Evolutionary conservation across 331 rosid species (phyloP).

Genomic region (Saraca asoca): DNA sequence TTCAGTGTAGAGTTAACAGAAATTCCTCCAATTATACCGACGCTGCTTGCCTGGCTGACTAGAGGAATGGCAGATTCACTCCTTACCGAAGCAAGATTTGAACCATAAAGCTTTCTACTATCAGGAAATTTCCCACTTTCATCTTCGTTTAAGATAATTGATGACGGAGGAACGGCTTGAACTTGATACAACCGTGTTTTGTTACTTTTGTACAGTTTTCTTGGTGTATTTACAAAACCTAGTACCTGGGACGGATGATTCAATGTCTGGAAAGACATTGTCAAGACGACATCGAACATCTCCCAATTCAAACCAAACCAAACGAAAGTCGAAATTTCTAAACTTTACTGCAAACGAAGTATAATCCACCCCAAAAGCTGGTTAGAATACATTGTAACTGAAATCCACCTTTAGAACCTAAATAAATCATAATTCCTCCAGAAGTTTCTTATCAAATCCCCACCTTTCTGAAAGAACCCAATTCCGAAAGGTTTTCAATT

Average conservation of each 20-base stretch:
- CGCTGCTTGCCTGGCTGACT: slow-evolving; percentile 38
- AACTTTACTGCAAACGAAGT: background rate
- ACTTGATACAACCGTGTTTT: slow-evolving; percentile 46
- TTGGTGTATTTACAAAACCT: slow-evolving; percentile 43
- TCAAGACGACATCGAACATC: slow-evolving; percentile 50
- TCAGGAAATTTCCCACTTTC: slow-evolving; percentile 54
- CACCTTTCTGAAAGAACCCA: slow-evolving; percentile 17
- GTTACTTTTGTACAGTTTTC: slow-evolving; percentile 27
- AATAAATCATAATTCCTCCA: background rate
- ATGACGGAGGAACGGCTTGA: slow-evolving; percentile 56
- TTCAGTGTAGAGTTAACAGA: slow-evolving; percentile 62
- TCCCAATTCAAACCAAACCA: slow-evolving; percentile 19
- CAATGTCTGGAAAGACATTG: slow-evolving; percentile 46
- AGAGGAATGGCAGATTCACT: slow-evolving; percentile 42
- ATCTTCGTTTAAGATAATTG: slow-evolving; percentile 49
- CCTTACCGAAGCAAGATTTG: slow-evolving; percentile 41
- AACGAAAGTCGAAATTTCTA: background rate
- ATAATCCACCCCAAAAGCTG: slow-evolving; percentile 1
- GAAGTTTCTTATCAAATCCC: background rate
- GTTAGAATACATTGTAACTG: slow-evolving; percentile 3
- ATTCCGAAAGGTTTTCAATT: background rate
- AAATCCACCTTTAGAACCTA: background rate
- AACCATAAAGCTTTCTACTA: slow-evolving; percentile 40
- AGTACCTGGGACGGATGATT: slow-evolving; percentile 44
- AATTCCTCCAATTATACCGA: slow-evolving; percentile 77